Percentiles rank a stretch among this genome's conserved stretches.
These are phyloP conservation scores for Nannochloropsis granulata DNA, from an alignment of 108 stramenopile genomes.

Conservation along the genomic window DNA sequence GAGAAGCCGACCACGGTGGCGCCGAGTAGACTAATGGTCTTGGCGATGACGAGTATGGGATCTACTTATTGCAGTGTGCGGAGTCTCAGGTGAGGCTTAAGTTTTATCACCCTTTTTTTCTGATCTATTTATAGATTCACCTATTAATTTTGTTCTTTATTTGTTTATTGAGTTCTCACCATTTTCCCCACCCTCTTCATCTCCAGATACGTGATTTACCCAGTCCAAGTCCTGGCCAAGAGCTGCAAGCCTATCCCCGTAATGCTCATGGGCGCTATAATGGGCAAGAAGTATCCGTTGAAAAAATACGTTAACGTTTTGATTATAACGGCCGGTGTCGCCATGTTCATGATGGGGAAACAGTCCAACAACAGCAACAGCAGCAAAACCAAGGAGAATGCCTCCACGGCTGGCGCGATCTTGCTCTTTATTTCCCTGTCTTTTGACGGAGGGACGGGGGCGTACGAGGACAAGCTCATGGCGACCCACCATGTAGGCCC, in stretches of 20 bases:
- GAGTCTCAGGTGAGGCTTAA: slow-evolving; percentile 41
- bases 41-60: slow-evolving; percentile 87
- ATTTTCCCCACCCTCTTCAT: too few species aligned
- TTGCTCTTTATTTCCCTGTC: slow-evolving; percentile 84
- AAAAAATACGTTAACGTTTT: slow-evolving; percentile 82
- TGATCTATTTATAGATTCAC: too few species aligned
- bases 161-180: too few species aligned
- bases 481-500: slow-evolving; percentile 81
- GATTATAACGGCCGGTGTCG: slow-evolving; percentile 78
- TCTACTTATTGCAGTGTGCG: slow-evolving; percentile 86
- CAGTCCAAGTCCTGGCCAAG: slow-evolving; percentile 92
- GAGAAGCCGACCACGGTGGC: slow-evolving; percentile 78
- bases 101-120: too few species aligned
- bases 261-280: slow-evolving; percentile 87
- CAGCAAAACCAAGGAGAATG: background rate
- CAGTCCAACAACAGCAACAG: slow-evolving; percentile 1
- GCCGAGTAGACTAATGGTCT: slow-evolving; percentile 58
- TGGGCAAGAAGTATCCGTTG: slow-evolving; percentile 79
- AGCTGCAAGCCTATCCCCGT: slow-evolving; percentile 96
- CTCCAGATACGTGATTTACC: slow-evolving; percentile 56
- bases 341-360: slow-evolving; percentile 89
- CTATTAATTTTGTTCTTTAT: too few species aligned
- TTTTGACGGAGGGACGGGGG: slow-evolving; percentile 95
- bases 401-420: slow-evolving; percentile 37
- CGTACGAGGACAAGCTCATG: slow-evolving; percentile 99